Conservation (phyloP, 148 eudicot species). For the Simmondsia chinensis region DNA sequence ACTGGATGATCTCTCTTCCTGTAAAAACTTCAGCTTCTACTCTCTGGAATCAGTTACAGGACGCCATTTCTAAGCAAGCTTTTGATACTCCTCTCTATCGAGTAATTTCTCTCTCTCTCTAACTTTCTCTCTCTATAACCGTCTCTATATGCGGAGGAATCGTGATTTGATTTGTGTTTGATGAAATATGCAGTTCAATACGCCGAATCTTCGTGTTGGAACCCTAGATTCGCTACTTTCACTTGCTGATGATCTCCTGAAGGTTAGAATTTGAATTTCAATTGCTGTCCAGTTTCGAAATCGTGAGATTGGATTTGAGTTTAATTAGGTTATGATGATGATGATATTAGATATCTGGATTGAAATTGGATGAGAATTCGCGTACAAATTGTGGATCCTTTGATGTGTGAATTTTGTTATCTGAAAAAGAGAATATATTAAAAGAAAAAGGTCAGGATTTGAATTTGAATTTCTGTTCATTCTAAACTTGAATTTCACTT, state of each 20-base stretch:
- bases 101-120: conserved; percentile 19
- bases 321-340: background rate
- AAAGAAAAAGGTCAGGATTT: too few species aligned
- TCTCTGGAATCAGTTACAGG: conserved; percentile 72
- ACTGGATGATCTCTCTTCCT: conserved; percentile 90
- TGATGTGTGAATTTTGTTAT: too few species aligned
- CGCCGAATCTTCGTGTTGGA: conserved; percentile 96
- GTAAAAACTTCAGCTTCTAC: conserved; percentile 46
- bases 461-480: too few species aligned
- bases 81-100: conserved; percentile 84
- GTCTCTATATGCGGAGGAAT: background rate
- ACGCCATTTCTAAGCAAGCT: conserved; percentile 74
- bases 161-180: background rate
- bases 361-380: too few species aligned
- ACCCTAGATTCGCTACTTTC: conserved; percentile 80
- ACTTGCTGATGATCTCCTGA: conserved; percentile 81
- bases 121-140: background rate
- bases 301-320: background rate
- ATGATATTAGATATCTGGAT: too few species aligned
- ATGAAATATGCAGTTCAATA: conserved; percentile 63
- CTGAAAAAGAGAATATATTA: too few species aligned
- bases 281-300: background rate
- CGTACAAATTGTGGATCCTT: too few species aligned
- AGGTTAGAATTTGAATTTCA: conserved; percentile 28
- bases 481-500: too few species aligned